These are phyloP conservation scores for Aspergillus brunneoviolaceus DNA, from an alignment of 2,329 filamentous ascomycete species.

Conservation along the genomic window DNA sequence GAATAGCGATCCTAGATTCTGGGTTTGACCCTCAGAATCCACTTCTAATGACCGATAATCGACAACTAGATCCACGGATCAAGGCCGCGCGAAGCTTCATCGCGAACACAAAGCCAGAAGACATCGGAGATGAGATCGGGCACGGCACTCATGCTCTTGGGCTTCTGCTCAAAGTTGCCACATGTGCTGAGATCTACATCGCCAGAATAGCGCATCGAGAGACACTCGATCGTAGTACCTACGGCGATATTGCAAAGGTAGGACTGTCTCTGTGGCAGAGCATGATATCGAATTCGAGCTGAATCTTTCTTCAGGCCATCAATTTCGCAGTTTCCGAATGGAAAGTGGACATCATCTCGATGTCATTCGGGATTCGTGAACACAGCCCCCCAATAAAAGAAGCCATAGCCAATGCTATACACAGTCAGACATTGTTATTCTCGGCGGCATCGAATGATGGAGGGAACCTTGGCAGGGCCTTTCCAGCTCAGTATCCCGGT, in stretches of 20 bases:
- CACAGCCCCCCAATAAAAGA: constrained; percentile 10
- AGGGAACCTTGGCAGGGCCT: constrained; percentile 14
- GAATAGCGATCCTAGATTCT: constrained; percentile 27
- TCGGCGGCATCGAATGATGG: constrained; percentile 17
- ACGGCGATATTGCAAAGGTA: constrained; percentile 21
- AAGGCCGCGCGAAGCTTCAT: constrained; percentile 25
- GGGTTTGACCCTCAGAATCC: constrained; percentile 24
- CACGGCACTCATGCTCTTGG: constrained; percentile 33
- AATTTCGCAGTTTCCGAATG: constrained; percentile 14
- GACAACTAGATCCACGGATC: constrained; percentile 20
- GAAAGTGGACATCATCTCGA: constrained; percentile 19
- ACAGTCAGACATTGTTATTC: constrained; percentile 13
- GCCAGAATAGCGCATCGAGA: constrained; percentile 18
- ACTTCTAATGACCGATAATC: constrained; percentile 17
- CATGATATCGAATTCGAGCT: neutral
- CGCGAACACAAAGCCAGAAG: constrained; percentile 17
- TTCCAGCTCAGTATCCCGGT: constrained; percentile 15
- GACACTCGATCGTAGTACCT: constrained; percentile 18
- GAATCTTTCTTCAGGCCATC: constrained; percentile 10
- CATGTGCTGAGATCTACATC: constrained; percentile 32
- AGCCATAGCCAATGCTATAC: constrained; percentile 13
- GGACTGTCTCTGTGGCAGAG: constrained; percentile 4
- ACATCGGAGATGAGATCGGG: constrained; percentile 17
- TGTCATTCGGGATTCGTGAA: constrained; percentile 18
- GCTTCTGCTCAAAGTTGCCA: constrained; percentile 28